These are phyloP conservation scores for Nannizzia gypsea DNA, from an alignment of 2,329 filamentous ascomycete species.

Conservation along the genomic window DNA sequence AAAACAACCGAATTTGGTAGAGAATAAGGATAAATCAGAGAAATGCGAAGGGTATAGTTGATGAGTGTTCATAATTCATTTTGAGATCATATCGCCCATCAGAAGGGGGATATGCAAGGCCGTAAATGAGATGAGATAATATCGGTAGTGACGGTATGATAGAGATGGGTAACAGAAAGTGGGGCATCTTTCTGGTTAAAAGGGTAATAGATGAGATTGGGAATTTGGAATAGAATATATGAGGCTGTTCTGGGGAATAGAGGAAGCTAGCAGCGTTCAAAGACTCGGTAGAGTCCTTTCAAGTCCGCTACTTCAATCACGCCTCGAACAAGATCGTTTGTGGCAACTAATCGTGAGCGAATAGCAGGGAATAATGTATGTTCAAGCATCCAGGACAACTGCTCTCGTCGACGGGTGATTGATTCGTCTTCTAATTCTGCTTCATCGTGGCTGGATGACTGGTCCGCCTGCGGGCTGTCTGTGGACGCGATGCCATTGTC, in stretches of 20 bases:
- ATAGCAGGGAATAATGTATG: conserved; percentile 84
- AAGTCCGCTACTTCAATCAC: conserved; percentile 82
- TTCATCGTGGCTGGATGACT: conserved; percentile 20
- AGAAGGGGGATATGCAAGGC: background rate
- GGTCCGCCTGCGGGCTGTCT: conserved; percentile 15
- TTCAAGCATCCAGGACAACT: conserved; percentile 67
- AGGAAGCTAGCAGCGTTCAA: conserved; percentile 69
- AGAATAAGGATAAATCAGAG: background rate
- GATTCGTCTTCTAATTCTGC: conserved; percentile 40
- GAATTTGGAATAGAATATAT: too few species aligned
- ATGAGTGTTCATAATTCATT: background rate
- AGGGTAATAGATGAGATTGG: background rate
- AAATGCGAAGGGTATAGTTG: background rate
- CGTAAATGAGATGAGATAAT: background rate
- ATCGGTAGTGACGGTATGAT: background rate
- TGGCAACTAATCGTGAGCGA: conserved; percentile 69
- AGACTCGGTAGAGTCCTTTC: conserved; percentile 86
- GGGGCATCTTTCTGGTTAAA: background rate
- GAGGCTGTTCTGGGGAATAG: too few species aligned
- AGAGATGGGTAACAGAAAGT: too few species aligned
- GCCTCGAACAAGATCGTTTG: conserved; percentile 60
- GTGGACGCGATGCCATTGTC: background rate
- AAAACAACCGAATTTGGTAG: background rate
- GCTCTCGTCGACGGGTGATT: conserved; percentile 42
- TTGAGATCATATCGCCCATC: background rate